A percentile compares a stretch with the other conserved stretches of the same genome.
These are phyloP conservation scores for Aspergillus luchuensis DNA, from an alignment of 2,329 filamentous ascomycete genomes.

Conservation along the genomic window DNA sequence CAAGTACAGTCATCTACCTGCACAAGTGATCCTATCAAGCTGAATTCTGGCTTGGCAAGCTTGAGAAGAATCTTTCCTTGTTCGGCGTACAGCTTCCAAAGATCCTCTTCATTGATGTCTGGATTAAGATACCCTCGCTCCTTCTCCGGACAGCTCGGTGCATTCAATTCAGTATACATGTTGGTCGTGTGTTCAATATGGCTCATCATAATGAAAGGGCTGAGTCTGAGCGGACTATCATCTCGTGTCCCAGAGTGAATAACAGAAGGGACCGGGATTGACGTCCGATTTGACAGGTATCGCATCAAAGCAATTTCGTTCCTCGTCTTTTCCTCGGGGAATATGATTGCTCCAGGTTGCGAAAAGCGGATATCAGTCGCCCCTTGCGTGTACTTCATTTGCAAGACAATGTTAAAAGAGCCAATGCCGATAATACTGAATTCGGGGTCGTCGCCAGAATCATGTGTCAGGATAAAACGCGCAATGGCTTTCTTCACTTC, in stretches of 20 bases:
- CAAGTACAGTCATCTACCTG: neutral
- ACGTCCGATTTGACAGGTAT: neutral
- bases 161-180: slow-evolving; percentile 20
- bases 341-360: neutral
- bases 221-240: neutral
- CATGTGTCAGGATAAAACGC: neutral
- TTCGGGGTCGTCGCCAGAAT: neutral
- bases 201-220: slow-evolving; percentile 18
- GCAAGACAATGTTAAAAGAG: neutral
- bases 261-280: neutral
- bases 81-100: slow-evolving; percentile 28
- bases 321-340: neutral
- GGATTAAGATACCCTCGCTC: slow-evolving; percentile 30
- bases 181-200: slow-evolving; percentile 24
- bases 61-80: neutral
- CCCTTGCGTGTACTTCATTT: neutral
- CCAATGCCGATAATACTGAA: neutral
- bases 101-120: slow-evolving; percentile 36
- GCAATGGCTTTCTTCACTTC: neutral
- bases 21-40: neutral
- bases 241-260: neutral
- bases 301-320: neutral
- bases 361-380: neutral
- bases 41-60: neutral
- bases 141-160: slow-evolving; percentile 14